Conservation (phyloP, 192 early-diverging fungal species). For the Coemansia sp. region DNA sequence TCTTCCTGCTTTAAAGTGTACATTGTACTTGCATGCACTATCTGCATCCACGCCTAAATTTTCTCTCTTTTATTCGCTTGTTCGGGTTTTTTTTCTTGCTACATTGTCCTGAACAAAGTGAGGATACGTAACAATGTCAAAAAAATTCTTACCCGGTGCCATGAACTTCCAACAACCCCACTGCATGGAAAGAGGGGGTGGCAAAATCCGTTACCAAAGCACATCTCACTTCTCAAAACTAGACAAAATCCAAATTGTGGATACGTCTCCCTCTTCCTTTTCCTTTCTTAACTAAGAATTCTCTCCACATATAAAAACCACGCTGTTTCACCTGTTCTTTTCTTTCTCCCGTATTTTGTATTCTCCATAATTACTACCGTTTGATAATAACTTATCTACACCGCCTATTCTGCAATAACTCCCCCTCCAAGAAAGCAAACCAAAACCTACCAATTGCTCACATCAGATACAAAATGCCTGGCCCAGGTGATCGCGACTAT, state of each 20-base stretch:
- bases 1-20: neutral
- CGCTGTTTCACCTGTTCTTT: neutral
- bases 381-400: neutral
- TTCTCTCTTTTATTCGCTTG: neutral
- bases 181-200: neutral
- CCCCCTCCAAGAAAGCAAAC: neutral
- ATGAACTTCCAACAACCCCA: conserved; percentile 6
- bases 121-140: neutral
- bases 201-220: conserved; percentile 4
- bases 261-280: neutral
- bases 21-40: conserved; percentile 1
- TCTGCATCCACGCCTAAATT: conserved; percentile 6
- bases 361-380: neutral
- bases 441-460: neutral
- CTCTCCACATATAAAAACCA: neutral
- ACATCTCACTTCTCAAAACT: neutral
- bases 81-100: neutral
- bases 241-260: neutral
- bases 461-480: neutral
- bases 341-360: neutral
- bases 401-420: neutral
- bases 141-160: conserved; percentile 8
- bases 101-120: neutral
- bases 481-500: conserved; percentile 21
- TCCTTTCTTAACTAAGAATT: neutral